phyloP scores from a whole-genome alignment of 2,329 filamentous ascomycete species.

The Calonectria henricotiae region DNA sequence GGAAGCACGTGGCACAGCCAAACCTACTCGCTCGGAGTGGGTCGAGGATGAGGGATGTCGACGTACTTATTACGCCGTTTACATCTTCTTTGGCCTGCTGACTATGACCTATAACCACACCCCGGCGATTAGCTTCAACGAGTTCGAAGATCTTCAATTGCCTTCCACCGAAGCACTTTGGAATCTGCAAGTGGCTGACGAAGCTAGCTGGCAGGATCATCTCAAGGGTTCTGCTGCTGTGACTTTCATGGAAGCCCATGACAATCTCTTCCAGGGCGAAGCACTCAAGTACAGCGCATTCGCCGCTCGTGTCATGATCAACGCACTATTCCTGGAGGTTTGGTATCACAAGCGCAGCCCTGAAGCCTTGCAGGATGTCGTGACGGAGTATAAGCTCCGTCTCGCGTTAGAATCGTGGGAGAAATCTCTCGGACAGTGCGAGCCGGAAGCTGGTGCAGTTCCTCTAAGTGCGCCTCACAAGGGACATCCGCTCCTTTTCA shows the following conservation, averaged over 20 bases:
- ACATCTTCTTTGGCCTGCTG: slow-evolving; percentile 97
- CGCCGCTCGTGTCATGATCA: slow-evolving; percentile 98
- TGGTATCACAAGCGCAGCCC: slow-evolving; percentile 99
- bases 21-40: slow-evolving; percentile 90
- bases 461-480: slow-evolving; percentile 95
- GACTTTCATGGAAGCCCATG: slow-evolving; percentile 94
- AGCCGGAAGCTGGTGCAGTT: slow-evolving; percentile 90
- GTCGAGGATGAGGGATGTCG: slow-evolving; percentile 97
- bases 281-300: slow-evolving; percentile 94
- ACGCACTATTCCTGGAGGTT: slow-evolving; percentile 96
- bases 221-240: slow-evolving; percentile 80
- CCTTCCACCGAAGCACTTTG: slow-evolving; percentile 95
- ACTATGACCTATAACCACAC: slow-evolving; percentile 98
- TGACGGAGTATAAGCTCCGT: slow-evolving; percentile 97
- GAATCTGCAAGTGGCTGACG: slow-evolving; percentile 87
- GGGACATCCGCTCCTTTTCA: slow-evolving; percentile 96
- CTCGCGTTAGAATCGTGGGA: slow-evolving; percentile 99
- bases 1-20: slow-evolving; percentile 84
- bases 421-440: slow-evolving; percentile 93
- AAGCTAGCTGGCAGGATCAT: slow-evolving; percentile 87
- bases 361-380: slow-evolving; percentile 96
- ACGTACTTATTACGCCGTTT: slow-evolving; percentile 97
- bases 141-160: slow-evolving; percentile 93
- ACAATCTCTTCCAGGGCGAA: slow-evolving; percentile 96
- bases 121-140: slow-evolving; percentile 97